Percentiles rank a stretch among this genome's conserved stretches.
Conservation (phyloP, 2,329 filamentous ascomycete species). For the Geosmithia morbida region DNA sequence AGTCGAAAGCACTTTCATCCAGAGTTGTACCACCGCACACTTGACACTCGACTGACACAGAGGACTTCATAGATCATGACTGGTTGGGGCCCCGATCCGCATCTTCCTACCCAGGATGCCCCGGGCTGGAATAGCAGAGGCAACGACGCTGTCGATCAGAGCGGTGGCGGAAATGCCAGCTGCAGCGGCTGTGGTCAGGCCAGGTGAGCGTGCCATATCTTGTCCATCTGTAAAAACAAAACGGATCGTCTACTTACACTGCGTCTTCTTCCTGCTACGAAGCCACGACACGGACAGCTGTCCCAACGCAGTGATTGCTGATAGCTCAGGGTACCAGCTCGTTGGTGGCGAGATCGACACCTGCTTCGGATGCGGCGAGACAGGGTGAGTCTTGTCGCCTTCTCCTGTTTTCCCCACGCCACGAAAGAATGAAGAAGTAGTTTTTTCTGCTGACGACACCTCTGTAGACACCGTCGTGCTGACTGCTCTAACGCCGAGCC, state of each 20-base stretch:
- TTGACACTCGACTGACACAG: no score
- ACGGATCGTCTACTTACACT: background rate
- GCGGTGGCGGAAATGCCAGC: background rate
- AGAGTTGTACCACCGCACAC: no score
- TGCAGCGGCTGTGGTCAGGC: slow-evolving; percentile 1
- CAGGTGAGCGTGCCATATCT: background rate
- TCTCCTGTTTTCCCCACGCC: slow-evolving; percentile 2
- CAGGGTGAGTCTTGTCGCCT: slow-evolving; percentile 12
- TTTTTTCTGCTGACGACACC: background rate
- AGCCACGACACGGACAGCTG: background rate
- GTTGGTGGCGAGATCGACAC: slow-evolving; percentile 13
- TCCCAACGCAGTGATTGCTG: background rate
- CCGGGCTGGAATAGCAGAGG: background rate
- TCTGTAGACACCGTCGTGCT: slow-evolving; percentile 13
- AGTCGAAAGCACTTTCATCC: no score
- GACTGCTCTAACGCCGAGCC: slow-evolving; percentile 19
- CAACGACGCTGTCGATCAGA: background rate
- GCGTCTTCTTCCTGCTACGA: background rate
- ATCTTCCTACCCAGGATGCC: background rate
- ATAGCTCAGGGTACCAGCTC: background rate
- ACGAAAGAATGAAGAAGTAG: background rate
- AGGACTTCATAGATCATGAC: background rate
- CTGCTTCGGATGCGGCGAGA: slow-evolving; percentile 14
- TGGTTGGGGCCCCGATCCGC: background rate
- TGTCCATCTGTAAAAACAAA: background rate